phyloP scores from a whole-genome alignment of 345 rosid genomes.

The Cardamine occulta region DNA sequence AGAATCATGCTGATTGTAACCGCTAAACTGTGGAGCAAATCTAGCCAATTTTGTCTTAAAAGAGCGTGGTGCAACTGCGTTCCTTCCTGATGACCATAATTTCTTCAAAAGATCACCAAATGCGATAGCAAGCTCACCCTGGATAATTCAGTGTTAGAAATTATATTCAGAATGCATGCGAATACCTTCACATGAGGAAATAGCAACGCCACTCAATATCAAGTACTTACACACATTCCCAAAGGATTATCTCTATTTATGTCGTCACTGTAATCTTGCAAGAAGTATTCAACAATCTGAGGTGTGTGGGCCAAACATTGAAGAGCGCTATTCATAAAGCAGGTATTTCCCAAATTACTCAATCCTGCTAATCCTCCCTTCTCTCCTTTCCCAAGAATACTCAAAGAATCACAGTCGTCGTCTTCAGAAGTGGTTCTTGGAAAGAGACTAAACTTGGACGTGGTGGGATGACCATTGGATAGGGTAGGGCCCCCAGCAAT shows the following conservation, averaged over 20 bases:
- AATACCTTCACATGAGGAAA: conserved; percentile 23
- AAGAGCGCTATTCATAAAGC: conserved; percentile 97
- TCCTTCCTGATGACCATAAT: conserved; percentile 86
- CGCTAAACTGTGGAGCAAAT: conserved; percentile 99
- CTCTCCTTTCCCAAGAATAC: conserved; percentile 59
- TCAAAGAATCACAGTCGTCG: conserved; percentile 51
- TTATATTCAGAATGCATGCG: conserved; percentile 12
- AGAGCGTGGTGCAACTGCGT: conserved; percentile 75
- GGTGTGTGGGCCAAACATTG: conserved; percentile 96
- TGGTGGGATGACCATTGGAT: conserved; percentile 78
- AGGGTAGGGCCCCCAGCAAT: conserved; percentile 84
- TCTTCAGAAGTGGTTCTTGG: conserved; percentile 46
- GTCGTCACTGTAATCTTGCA: conserved; percentile 82
- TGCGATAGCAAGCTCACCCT: conserved; percentile 98
- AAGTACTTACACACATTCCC: conserved; percentile 86
- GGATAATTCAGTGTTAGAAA: conserved; percentile 39
- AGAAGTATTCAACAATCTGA: conserved; percentile 79
- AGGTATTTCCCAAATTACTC: conserved; percentile 94
- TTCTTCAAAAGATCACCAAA: conserved; percentile 91
- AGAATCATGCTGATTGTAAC: conserved; percentile 99
- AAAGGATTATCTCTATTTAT: conserved; percentile 84
- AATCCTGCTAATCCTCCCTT: conserved; percentile 90
- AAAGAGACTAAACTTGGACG: conserved; percentile 48
- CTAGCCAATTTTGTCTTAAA: conserved; percentile 91
- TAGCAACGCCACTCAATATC: conserved; percentile 11